A percentile compares a stretch with the other conserved stretches of the same genome.
Evolutionary conservation across 177 flowering plant genomes (phyloP).

Genomic region (Vitis hybrid): DNA sequence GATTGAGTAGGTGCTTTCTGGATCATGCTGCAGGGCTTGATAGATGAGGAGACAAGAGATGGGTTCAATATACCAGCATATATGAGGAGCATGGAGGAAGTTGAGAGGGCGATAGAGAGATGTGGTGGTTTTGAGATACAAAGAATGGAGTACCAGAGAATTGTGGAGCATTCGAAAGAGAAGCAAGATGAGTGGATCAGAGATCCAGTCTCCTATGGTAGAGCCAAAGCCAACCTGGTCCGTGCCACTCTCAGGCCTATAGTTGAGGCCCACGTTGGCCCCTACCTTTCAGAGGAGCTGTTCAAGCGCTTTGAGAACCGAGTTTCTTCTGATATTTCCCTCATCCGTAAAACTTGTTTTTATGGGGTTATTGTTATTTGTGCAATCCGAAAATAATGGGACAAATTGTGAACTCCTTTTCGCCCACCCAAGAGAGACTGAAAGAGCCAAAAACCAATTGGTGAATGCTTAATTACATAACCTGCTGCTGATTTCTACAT

Average conservation of each 20-base stretch:
- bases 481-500: too few relatives aligned
- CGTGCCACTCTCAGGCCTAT: slow-evolving; percentile 38
- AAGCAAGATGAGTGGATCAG: slow-evolving; percentile 38
- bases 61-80: slow-evolving; percentile 46
- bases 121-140: slow-evolving; percentile 39
- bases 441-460: too few relatives aligned
- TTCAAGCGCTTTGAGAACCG: slow-evolving; percentile 34
- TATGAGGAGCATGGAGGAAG: slow-evolving; percentile 43
- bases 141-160: slow-evolving; percentile 31
- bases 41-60: slow-evolving; percentile 32
- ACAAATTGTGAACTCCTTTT: not conserved
- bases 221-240: slow-evolving; percentile 42
- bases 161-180: slow-evolving; percentile 37
- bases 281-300: slow-evolving; percentile 29
- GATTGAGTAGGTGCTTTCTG: too few relatives aligned
- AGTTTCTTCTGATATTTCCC: slow-evolving; percentile 31
- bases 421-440: too few relatives aligned
- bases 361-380: slow-evolving; percentile 41
- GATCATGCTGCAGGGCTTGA: slow-evolving; percentile 24
- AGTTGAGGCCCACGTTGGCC: slow-evolving; percentile 42
- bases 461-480: too few relatives aligned
- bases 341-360: slow-evolving; percentile 38
- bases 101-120: slow-evolving; percentile 25
- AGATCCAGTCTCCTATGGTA: slow-evolving; percentile 40
- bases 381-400: slow-evolving; percentile 29